phyloP scores from a whole-genome alignment of 768 basidiomycete genomes.

The Gyrodon lividus region DNA sequence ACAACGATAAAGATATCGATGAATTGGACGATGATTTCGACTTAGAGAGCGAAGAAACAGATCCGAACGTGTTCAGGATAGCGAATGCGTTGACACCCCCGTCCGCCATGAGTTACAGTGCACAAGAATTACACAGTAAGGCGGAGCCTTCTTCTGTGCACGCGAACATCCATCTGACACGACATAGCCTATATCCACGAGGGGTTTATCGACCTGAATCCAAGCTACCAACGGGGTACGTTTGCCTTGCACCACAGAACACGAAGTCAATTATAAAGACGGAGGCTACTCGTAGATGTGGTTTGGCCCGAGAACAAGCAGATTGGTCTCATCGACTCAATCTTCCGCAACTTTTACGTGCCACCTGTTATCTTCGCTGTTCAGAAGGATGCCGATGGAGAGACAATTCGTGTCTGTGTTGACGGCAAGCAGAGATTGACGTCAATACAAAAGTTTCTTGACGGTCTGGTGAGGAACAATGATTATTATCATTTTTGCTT shows the following conservation, averaged over 20 bases:
- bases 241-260: not conserved
- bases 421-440: slow-evolving; percentile 57
- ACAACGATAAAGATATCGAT: slow-evolving; percentile 42
- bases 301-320: slow-evolving; percentile 77
- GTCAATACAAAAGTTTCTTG: slow-evolving; percentile 44
- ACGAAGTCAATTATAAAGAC: slow-evolving; percentile 1
- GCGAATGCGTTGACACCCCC: slow-evolving; percentile 41
- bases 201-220: slow-evolving; percentile 66
- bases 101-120: slow-evolving; percentile 40
- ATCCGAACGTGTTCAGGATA: slow-evolving; percentile 44
- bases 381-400: slow-evolving; percentile 40
- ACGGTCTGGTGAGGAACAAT: slow-evolving; percentile 40
- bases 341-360: slow-evolving; percentile 53
- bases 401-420: slow-evolving; percentile 43
- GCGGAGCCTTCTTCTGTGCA: not conserved
- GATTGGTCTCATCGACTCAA: slow-evolving; percentile 49
- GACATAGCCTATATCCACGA: slow-evolving; percentile 61
- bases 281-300: slow-evolving; percentile 46
- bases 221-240: slow-evolving; percentile 71
- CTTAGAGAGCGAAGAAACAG: slow-evolving; percentile 38
- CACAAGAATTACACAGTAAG: slow-evolving; percentile 48
- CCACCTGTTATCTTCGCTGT: slow-evolving; percentile 52
- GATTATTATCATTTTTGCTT: not conserved
- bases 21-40: slow-evolving; percentile 47
- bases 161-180: slow-evolving; percentile 1